Conservation (phyloP, 108 stramenopile genomes). For the Cyclotella choctawhatcheeana region DNA sequence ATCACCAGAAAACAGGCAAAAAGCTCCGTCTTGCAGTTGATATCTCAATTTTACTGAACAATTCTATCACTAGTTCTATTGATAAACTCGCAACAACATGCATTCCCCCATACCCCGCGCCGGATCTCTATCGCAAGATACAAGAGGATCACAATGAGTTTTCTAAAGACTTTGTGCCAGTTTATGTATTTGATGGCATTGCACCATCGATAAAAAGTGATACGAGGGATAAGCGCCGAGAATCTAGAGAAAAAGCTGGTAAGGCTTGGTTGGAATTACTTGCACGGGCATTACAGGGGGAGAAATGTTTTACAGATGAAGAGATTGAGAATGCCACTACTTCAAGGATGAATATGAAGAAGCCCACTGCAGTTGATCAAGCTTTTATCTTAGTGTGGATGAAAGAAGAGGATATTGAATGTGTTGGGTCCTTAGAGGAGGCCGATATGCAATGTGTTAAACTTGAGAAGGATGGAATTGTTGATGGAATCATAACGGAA, state of each 20-base stretch:
- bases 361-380: constrained; percentile 2
- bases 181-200: constrained; percentile 26
- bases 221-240: constrained; percentile 1
- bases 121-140: not conserved
- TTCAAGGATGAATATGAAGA: not conserved
- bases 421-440: not conserved
- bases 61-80: not conserved
- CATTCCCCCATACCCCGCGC: not conserved
- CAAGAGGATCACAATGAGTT: not conserved
- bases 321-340: not conserved
- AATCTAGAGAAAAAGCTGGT: not conserved
- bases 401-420: not conserved
- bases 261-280: not conserved
- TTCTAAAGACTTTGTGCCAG: constrained; percentile 1
- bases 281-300: not conserved
- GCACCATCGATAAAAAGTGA: not conserved
- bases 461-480: constrained; percentile 7
- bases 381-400: not conserved
- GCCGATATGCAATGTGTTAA: constrained; percentile 2
- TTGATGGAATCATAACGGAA: constrained; percentile 11
- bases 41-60: not conserved
- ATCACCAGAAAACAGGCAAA: not conserved
- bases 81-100: constrained; percentile 13
- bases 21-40: constrained; percentile 3
- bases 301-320: not conserved